Evolutionary conservation across 2,329 filamentous ascomycete species (phyloP).

Genomic region (Basipetospora chlamydospora): DNA sequence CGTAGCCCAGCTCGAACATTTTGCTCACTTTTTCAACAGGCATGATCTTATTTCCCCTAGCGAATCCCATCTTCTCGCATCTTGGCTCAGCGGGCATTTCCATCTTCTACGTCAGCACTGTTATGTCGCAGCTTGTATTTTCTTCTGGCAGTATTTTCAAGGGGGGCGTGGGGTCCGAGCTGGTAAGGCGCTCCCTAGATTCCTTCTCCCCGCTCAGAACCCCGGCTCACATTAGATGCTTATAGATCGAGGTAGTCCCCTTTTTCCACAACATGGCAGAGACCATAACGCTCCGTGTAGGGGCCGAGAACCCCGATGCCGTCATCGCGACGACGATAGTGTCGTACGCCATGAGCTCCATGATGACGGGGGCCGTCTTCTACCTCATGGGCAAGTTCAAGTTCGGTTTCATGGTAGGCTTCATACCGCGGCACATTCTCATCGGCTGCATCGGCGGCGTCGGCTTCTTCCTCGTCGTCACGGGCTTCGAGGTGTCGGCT

Average conservation of each 20-base stretch:
- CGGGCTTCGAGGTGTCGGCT: constrained; percentile 85
- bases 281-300: constrained; percentile 66
- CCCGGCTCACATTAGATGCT: neutral
- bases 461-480: constrained; percentile 84
- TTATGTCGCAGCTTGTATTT: constrained; percentile 82
- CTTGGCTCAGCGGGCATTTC: constrained; percentile 90
- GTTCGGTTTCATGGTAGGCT: constrained; percentile 85
- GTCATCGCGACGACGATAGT: constrained; percentile 91
- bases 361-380: constrained; percentile 84
- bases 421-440: constrained; percentile 90
- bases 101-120: constrained; percentile 97
- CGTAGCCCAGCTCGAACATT: too few relatives aligned
- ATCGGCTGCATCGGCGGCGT: constrained; percentile 97
- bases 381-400: constrained; percentile 78
- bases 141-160: constrained; percentile 78
- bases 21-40: constrained; percentile 25
- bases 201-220: neutral
- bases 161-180: constrained; percentile 84
- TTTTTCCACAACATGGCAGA: constrained; percentile 99
- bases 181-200: constrained; percentile 36
- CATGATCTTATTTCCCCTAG: constrained; percentile 90
- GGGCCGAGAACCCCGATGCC: constrained; percentile 65
- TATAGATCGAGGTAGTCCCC: constrained; percentile 83
- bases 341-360: constrained; percentile 76
- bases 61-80: constrained; percentile 68